Evolutionary conservation across 345 rosid species (phyloP).

Genomic region (Fremontodendron californicum): DNA sequence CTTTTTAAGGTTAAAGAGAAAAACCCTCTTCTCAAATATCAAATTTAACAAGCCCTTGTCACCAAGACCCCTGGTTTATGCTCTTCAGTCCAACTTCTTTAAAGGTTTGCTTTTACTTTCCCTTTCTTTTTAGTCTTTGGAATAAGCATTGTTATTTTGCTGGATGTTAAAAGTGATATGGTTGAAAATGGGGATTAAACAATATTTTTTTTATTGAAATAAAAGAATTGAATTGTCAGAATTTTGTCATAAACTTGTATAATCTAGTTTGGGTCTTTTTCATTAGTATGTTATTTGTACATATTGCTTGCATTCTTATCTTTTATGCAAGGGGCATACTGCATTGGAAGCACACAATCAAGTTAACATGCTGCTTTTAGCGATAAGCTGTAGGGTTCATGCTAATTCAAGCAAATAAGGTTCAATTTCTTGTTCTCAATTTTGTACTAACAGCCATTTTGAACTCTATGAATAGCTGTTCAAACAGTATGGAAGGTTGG

Average conservation of each 20-base stretch:
- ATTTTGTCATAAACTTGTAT: background rate
- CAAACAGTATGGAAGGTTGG: slow-evolving; percentile 76
- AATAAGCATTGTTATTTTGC: background rate
- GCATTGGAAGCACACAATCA: too few relatives aligned
- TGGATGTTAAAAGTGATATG: background rate
- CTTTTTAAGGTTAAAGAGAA: slow-evolving; percentile 23
- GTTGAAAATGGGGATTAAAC: background rate
- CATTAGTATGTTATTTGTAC: background rate
- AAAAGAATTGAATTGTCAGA: background rate
- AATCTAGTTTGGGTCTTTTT: background rate
- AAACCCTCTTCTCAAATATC: slow-evolving; percentile 9
- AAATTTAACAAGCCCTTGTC: slow-evolving; percentile 14
- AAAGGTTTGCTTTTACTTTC: slow-evolving; percentile 34
- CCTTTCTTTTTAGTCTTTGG: background rate
- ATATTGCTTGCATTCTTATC: background rate
- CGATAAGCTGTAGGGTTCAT: background rate
- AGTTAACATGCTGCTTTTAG: background rate
- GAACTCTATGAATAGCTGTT: slow-evolving; percentile 35
- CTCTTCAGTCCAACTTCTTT: slow-evolving; percentile 44
- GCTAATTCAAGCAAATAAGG: background rate
- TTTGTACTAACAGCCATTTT: slow-evolving; percentile 5
- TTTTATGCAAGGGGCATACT: background rate
- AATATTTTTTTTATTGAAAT: too few relatives aligned
- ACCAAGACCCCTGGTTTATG: slow-evolving; percentile 28
- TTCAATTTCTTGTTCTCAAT: slow-evolving; percentile 1